Evolutionary conservation across 345 rosid species (phyloP).

Genomic region (Heritiera littoralis): DNA sequence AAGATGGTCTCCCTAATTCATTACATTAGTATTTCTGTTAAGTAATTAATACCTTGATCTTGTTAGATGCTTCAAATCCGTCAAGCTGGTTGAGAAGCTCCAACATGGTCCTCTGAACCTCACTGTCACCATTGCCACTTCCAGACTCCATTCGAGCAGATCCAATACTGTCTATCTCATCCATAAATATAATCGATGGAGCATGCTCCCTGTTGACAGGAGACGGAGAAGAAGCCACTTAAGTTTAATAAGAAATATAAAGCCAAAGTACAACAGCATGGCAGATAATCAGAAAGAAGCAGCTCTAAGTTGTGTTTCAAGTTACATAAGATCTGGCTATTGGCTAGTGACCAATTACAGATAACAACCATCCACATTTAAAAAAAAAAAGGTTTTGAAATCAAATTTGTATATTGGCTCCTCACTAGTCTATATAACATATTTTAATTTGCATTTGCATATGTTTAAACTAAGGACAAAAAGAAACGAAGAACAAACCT

Average conservation of each 20-base stretch:
- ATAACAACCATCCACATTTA: neutral
- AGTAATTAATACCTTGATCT: slow-evolving; percentile 66
- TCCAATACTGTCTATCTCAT: slow-evolving; percentile 94
- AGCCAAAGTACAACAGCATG: neutral
- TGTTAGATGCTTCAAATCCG: slow-evolving; percentile 96
- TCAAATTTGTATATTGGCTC: neutral
- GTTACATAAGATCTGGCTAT: neutral
- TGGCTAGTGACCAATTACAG: neutral
- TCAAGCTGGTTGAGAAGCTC: slow-evolving; percentile 99
- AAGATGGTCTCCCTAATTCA: neutral
- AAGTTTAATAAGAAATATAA: slow-evolving; percentile 10
- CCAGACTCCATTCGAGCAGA: slow-evolving; percentile 99
- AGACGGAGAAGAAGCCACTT: neutral
- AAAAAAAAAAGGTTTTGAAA: neutral
- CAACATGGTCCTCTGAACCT: slow-evolving; percentile 95
- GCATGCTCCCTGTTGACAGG: slow-evolving; percentile 69
- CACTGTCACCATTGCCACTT: slow-evolving; percentile 96
- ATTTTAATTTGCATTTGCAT: neutral
- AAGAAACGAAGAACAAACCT: slow-evolving; percentile 49
- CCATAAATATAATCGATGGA: slow-evolving; percentile 97
- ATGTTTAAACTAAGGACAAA: neutral
- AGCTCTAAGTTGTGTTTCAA: neutral
- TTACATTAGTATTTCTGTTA: slow-evolving; percentile 7
- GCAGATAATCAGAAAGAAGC: neutral
- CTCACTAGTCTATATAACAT: neutral